Base-by-base conservation (phyloP, 495 filamentous ascomycete species). In the Terfezia claveryi region DNA sequence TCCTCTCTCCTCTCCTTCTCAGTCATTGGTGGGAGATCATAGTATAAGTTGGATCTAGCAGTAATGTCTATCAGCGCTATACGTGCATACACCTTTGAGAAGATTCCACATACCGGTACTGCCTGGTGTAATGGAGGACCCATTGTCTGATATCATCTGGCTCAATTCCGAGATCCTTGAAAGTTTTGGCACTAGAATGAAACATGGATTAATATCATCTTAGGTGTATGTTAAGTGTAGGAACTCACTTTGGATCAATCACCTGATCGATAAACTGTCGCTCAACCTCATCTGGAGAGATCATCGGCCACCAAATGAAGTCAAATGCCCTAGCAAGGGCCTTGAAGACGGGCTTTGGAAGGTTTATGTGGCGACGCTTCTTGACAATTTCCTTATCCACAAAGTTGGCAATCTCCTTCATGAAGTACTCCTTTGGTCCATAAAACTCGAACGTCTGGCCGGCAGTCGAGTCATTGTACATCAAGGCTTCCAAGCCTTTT, bases 1-100 rank as follows among this genome's bases (percentile, higher is more conserved):
- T 99, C 89, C 68, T 95, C 89, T 63, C 75, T 76, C 74, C 79
- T 87, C 76, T 99, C 91, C 65, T 80, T 82, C 76, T 94, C 87
- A 16, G 89, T 94, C 62, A 85, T 79, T 37, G 92, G 89, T 17
- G 91, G 92, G 59, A 95, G 74, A 66, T 96, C 88, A 71, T 88
- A 95, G 75, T 79, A 87, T 54, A 78, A 72, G 14, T 80, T 72
- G 65, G 57, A 62, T 17, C 63, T 65, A 17, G n/a, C 17, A 37
- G 44, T 20, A 53, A 52, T 23, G 4, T 16, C 58, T 54, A 61
- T 49, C 11, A 54, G 37, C 6, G 44, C 14, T 14, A n/a, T 20
- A 20, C 20, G 14, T 10, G 14, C 20, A 20, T 14, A 10, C 44
- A 49, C 0, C 1, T 20, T 49, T 11, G 46, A 36, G 46, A 36